Evolutionary conservation across 1,139 yeast species (phyloP).

Genomic region (Scheffersomyces lignicola): DNA sequence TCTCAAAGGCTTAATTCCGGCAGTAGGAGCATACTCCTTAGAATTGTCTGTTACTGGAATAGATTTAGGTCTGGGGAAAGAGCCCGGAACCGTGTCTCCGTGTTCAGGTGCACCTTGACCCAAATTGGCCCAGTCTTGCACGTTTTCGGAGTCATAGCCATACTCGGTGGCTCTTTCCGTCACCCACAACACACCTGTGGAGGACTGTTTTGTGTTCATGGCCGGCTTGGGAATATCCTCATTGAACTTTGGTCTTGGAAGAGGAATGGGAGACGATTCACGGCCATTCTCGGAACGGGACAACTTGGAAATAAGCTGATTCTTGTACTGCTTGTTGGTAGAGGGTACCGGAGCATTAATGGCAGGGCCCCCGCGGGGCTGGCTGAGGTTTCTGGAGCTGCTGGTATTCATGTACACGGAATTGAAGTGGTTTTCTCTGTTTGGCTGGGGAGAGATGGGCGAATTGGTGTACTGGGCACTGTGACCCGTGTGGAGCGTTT

Average conservation of each 20-base stretch:
- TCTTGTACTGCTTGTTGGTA: conserved; percentile 12
- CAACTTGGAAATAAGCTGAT: conserved; percentile 30
- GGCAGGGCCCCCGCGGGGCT: conserved; percentile 2
- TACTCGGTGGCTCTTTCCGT: conserved; percentile 65
- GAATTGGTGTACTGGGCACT: conserved; percentile 1
- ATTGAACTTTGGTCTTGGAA: conserved; percentile 49
- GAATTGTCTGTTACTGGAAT: conserved; percentile 54
- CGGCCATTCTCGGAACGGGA: conserved; percentile 37
- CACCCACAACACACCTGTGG: conserved; percentile 72
- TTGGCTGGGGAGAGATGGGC: conserved; percentile 2
- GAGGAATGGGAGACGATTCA: conserved; percentile 50
- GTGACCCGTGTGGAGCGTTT: conserved; percentile 22
- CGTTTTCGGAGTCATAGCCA: conserved; percentile 51
- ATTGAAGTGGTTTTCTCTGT: conserved; percentile 16
- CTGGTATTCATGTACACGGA: conserved; percentile 13
- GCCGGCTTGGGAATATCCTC: conserved; percentile 58
- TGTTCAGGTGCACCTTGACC: conserved; percentile 77
- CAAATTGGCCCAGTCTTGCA: conserved; percentile 60
- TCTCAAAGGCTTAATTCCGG: conserved; percentile 58
- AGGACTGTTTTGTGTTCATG: conserved; percentile 59
- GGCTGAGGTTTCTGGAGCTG: conserved; percentile 23
- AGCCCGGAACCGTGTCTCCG: conserved; percentile 61
- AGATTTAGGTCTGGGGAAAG: conserved; percentile 55
- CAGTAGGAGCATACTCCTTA: conserved; percentile 66
- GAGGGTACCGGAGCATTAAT: conserved; percentile 10